A percentile compares a stretch with the other conserved stretches of the same genome.
phyloP scores from a whole-genome alignment of 2,329 filamentous ascomycete species.

The Coleophoma cylindrospora region DNA sequence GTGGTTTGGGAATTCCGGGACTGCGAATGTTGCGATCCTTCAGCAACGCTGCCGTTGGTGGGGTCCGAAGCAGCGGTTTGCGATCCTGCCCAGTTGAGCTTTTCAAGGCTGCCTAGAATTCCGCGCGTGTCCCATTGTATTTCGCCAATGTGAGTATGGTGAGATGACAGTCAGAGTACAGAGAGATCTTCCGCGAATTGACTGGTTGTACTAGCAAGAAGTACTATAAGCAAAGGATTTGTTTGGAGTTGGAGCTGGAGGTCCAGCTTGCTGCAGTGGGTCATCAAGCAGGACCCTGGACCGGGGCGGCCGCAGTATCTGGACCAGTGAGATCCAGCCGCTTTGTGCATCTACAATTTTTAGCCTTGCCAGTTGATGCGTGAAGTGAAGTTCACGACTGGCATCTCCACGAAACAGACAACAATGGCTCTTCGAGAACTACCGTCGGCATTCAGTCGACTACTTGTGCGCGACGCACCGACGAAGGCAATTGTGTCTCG shows the following conservation, averaged over 20 bases:
- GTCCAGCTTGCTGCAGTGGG: no score
- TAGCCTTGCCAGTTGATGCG: neutral
- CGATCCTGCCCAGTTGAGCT: neutral
- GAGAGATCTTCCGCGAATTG: no score
- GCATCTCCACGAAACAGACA: neutral
- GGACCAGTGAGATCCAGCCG: no score
- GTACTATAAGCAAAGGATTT: no score
- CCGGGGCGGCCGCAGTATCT: neutral
- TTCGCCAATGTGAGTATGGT: neutral
- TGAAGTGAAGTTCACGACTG: conserved; percentile 7
- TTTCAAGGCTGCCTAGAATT: conserved; percentile 1
- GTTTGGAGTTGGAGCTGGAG: no score
- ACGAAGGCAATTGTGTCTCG: conserved; percentile 5
- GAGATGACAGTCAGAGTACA: no score
- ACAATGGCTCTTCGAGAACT: conserved; percentile 27
- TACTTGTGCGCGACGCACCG: conserved; percentile 17
- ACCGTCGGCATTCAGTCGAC: conserved; percentile 20
- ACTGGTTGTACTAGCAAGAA: no score
- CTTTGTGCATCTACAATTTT: neutral
- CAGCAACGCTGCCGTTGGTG: neutral
- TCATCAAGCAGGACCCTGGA: neutral
- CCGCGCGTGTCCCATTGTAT: neutral
- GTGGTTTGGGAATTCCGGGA: neutral
- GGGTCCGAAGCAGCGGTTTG: neutral
- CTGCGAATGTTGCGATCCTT: neutral